Evolutionary conservation across 2,329 filamentous ascomycete species (phyloP), one percentile per base, ranked within the genome.

Genomic region (Davidsoniella australis): DNA sequence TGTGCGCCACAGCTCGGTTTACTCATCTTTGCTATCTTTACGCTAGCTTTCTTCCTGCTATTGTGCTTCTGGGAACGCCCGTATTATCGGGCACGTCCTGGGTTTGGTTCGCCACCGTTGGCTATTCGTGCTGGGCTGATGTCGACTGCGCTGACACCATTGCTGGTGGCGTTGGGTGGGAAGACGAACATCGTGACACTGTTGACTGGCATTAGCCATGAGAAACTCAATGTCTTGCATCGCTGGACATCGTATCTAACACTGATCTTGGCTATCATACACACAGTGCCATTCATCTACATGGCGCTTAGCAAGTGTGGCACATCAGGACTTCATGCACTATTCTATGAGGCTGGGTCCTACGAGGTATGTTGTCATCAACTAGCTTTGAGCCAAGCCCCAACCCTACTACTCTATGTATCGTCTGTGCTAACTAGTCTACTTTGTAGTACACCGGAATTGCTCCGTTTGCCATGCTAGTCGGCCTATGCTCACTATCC

Each of bases 141-240:
- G 38, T n/a, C 38, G 6, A 40, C 38, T 18, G 38, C 39, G 39
- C 39, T 41, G 39, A 16, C 20, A 18, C 39, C 39, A 18, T 10
- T 41, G 39, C 6, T 41, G 14, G 39, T 41, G 39, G 39, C 39
- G 39, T 18, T 41, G 16, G 39, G 39, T 10, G 39, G 39, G 2
- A 41, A 80, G 58, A 75, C 75, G 9, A 83, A 82, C 56, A 61
- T 80, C 42, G 73, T 83, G 48, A 73, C 73, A 2, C 62, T 78
- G 55, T 59, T 82, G 48, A 82, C 78, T 8, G 79, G 79, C 1
- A 73, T 82, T 48, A 75, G 77, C 5, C 78, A 80, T 55, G 78
- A 83, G 58, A 68, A 78, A 46, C 62, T 82, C 41, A 82, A 80
- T 54, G 77, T 80, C 41, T 62, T 82, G 38, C 79, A 82, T 61